Evolutionary conservation across 495 filamentous ascomycete species (phyloP).

Genomic region (Neurospora sp.): DNA sequence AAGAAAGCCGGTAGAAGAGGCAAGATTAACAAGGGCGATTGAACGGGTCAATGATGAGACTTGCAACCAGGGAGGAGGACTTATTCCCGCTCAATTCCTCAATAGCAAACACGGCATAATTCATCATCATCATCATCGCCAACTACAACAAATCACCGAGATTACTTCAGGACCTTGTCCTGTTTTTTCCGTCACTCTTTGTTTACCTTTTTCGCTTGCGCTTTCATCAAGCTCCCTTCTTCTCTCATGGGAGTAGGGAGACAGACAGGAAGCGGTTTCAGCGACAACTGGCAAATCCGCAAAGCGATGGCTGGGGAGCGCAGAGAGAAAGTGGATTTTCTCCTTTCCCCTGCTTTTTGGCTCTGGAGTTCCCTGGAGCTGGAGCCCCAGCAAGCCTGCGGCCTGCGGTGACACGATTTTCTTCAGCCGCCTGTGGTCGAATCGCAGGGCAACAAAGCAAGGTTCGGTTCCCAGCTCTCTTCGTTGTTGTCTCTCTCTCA

Average conservation of each 20-base stretch:
- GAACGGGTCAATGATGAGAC: neutral
- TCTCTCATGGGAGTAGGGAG: neutral
- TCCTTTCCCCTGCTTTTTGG: neutral
- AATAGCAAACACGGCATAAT: neutral
- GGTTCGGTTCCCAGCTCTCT: neutral
- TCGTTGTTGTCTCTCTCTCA: neutral
- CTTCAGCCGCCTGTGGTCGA: neutral
- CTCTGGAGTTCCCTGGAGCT: neutral
- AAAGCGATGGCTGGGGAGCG: neutral
- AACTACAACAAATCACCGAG: neutral
- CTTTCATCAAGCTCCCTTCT: neutral
- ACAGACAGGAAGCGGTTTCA: neutral
- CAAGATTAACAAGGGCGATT: neutral
- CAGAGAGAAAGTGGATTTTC: neutral
- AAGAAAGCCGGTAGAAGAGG: slow-evolving; percentile 10
- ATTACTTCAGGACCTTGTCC: neutral
- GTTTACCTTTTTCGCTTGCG: neutral
- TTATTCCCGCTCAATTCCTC: neutral
- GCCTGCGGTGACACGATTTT: neutral
- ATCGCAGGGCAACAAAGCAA: neutral
- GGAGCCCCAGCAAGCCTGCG: neutral
- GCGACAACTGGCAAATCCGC: neutral
- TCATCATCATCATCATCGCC: neutral
- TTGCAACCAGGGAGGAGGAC: neutral
- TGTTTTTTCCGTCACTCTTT: neutral